Evolutionary conservation across 805 yeast genomes (phyloP), one percentile per base, ranked within the genome.

Genomic region (Torulaspora indica): DNA sequence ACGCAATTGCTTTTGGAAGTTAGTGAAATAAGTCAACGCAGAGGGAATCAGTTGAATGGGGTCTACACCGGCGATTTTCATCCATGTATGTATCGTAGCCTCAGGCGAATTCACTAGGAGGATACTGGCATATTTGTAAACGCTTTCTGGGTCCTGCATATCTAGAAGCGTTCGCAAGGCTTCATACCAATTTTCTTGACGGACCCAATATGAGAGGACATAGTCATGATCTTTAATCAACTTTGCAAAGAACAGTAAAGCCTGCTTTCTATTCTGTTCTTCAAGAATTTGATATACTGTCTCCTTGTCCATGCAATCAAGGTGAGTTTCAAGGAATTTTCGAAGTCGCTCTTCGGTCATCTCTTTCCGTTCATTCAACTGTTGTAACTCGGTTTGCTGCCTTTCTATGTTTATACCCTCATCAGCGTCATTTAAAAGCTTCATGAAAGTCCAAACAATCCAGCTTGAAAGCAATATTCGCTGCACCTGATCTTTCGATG

Each of bases 61-160:
- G 46, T 85, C 77, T 2, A 91, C 51, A 6, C 58, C 55, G 20
- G 65, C 66, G 0, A 71, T 56, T 40, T 70, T 74, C 56, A 85
- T 74, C 97, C 97, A 93, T 0, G 85, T 72, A 40, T 82, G 83
- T 1, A 86, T 78, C 0, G 96, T 87, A 9, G 72, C 74, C 23
- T 68, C 69, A 0, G 98, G 90, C 10, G 75, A 66, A 53, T 85
- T 85, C 2, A 79, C 69, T 40, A 93, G 61, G 30, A 93, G 62
- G 0, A 81, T 81, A 0, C 83, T 79, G 0, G 97, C 74, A 47
- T 81, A 79, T 48, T 76, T 75, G 65, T 88, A 86, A 4, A 85
- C 74, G 7, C 78, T 58, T 0, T 66, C 58, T 0, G 73, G 67
- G 32, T 75, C 74, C 32, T 73, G 72, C 42, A 73, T 73, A 34